Evolutionary conservation across 1,139 yeast species (phyloP), one percentile per base, ranked within the genome.

Genomic region (Yamadazyma dushanensis): DNA sequence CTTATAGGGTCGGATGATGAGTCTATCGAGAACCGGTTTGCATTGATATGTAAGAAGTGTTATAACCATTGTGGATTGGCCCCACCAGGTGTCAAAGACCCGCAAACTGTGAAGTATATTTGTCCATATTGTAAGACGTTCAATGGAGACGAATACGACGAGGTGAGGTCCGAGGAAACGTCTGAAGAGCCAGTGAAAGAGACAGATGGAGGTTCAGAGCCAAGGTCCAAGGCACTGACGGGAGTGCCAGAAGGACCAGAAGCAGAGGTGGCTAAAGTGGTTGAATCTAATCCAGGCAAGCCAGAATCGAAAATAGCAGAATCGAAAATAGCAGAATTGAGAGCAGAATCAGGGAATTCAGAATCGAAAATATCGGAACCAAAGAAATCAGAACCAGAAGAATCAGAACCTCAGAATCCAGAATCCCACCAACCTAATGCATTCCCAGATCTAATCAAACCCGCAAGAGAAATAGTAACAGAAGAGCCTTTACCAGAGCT

Each of bases 41-140:
- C 96, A 0, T 68, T 87, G 47, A 83, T 87, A 14, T 87, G 96
- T 54, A 47, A 54, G 18, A 63, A 70, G 13, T 87, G 96, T 52
- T 66, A 60, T 30, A 64, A 70, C 18, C 95, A 87, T 57, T 87
- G 87, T 52, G 96, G 96, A 1, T 67, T 87, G 36, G 95, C 95
- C 0, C 87, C 89, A 4, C 90, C 88, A 1, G 83, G 85, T 32
- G 56, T 64, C 13, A 62, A 65, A 37, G 54, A 66, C 16, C 87
- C 95, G 0, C 56, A 56, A 4, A 59, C 64, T 14, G 78, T 88
- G 7, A 62, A 62, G 38, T 90, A 82, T 53, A 59, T 70, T 5
- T 90, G 97, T 58, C 88, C 92, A 8, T 63, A 66, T 22, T 90
- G 97, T 61, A 88, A 87, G 1, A 49, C 51, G 13, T 44, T 74